Evolutionary conservation across 2,329 filamentous ascomycete species (phyloP).

Genomic region (Calonectria honghensis): DNA sequence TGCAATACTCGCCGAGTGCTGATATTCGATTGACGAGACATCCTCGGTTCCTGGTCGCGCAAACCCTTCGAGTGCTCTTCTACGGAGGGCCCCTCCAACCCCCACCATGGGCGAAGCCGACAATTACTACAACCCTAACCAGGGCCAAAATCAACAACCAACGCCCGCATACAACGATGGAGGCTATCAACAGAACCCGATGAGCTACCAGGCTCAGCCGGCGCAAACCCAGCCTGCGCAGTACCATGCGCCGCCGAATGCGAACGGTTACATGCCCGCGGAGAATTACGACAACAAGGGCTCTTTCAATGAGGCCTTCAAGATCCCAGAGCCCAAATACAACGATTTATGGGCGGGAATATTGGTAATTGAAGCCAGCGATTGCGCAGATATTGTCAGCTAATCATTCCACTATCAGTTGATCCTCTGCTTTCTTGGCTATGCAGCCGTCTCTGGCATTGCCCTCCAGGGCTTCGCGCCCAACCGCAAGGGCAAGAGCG

Average conservation of each 20-base stretch:
- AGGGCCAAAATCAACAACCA: slow-evolving; percentile 47
- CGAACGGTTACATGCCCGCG: slow-evolving; percentile 59
- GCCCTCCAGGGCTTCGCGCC: slow-evolving; percentile 83
- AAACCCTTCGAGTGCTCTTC: background rate
- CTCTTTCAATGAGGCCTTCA: slow-evolving; percentile 87
- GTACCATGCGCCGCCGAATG: slow-evolving; percentile 52
- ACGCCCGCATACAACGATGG: slow-evolving; percentile 47
- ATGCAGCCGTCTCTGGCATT: slow-evolving; percentile 84
- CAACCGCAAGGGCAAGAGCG: slow-evolving; percentile 78
- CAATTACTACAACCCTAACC: slow-evolving; percentile 56
- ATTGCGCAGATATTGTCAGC: background rate
- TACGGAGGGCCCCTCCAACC: slow-evolving; percentile 7
- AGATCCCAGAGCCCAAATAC: slow-evolving; percentile 87
- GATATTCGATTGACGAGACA: background rate
- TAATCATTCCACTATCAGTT: slow-evolving; percentile 67
- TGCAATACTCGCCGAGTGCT: background rate
- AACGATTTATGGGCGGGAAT: slow-evolving; percentile 94
- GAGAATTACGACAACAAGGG: slow-evolving; percentile 68
- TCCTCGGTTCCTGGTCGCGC: background rate
- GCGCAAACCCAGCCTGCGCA: slow-evolving; percentile 56
- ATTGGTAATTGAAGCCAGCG: slow-evolving; percentile 71
- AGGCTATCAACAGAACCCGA: slow-evolving; percentile 53
- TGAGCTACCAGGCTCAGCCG: slow-evolving; percentile 53
- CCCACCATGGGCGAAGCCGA: slow-evolving; percentile 61
- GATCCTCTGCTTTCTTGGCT: slow-evolving; percentile 82